Evolutionary conservation across 164 flowering plant genomes (phyloP).

Genomic region (Vitis cinerea): DNA sequence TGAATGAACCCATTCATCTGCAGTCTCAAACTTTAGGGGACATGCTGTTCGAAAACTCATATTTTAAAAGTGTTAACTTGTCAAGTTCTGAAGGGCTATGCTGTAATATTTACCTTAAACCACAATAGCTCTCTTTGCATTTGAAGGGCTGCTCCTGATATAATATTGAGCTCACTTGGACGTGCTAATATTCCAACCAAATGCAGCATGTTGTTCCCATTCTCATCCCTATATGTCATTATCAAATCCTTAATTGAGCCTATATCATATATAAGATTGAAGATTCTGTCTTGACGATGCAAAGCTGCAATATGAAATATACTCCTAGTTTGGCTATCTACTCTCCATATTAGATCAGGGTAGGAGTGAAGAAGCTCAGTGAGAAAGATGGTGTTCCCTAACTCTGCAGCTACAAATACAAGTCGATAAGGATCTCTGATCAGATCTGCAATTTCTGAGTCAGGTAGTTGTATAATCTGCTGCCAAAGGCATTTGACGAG

Average conservation of each 20-base stretch:
- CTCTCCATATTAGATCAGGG: constrained; percentile 34
- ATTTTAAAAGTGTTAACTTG: no score
- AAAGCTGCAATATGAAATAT: constrained; percentile 32
- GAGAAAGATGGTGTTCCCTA: constrained; percentile 24
- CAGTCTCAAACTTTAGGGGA: no score
- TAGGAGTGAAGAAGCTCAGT: constrained; percentile 17
- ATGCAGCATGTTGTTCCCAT: no score
- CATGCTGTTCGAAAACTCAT: no score
- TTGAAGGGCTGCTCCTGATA: no score
- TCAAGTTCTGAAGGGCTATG: no score
- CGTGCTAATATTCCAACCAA: no score
- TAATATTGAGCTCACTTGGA: no score
- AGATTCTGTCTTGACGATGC: constrained; percentile 27
- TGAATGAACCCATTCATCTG: no score
- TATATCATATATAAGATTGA: constrained; percentile 24
- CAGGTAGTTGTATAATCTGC: background rate
- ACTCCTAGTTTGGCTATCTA: constrained; percentile 11
- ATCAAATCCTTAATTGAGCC: background rate
- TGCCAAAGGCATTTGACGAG: background rate
- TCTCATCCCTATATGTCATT: no score
- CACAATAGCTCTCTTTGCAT: no score
- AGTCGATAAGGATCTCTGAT: constrained; percentile 6
- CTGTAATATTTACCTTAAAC: no score
- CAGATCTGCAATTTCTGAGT: background rate
- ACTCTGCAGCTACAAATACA: constrained; percentile 25